Conservation (phyloP, 129 eudicot genomes). For the Glebionis coronaria region DNA sequence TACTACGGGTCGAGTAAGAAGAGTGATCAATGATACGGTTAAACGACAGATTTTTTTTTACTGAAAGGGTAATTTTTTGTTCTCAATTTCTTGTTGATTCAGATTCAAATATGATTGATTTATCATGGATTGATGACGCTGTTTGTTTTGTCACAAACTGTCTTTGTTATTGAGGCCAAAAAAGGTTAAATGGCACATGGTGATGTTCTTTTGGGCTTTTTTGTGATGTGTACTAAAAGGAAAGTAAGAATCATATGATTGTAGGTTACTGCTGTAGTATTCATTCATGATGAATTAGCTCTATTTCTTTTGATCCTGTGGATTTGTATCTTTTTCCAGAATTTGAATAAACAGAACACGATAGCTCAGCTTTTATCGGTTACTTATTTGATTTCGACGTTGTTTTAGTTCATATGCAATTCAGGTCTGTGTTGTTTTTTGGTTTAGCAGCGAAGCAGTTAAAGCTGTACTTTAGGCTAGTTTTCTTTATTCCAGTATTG, state of each 20-base stretch:
- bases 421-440: not conserved
- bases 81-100: constrained; percentile 54
- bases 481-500: not conserved
- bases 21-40: constrained; percentile 42
- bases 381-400: constrained; percentile 15
- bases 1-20: constrained; percentile 65
- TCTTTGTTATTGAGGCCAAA: constrained; percentile 39
- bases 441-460: not conserved
- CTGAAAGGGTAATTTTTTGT: constrained; percentile 13
- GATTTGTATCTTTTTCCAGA: constrained; percentile 43
- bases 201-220: constrained; percentile 27
- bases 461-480: not conserved
- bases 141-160: constrained; percentile 21
- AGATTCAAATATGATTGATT: constrained; percentile 43
- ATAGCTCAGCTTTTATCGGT: constrained; percentile 25
- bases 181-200: constrained; percentile 17
- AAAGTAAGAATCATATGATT: constrained; percentile 32
- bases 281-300: constrained; percentile 40
- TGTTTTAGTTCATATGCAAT: not conserved
- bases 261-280: constrained; percentile 59
- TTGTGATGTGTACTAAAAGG: constrained; percentile 43
- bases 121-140: constrained; percentile 11
- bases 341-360: constrained; percentile 40
- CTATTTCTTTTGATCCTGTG: constrained; percentile 43
- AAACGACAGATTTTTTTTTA: constrained; percentile 20